These are phyloP conservation scores for Sporobolomyces phaffii DNA, from an alignment of 768 basidiomycete species.

Conservation along the genomic window DNA sequence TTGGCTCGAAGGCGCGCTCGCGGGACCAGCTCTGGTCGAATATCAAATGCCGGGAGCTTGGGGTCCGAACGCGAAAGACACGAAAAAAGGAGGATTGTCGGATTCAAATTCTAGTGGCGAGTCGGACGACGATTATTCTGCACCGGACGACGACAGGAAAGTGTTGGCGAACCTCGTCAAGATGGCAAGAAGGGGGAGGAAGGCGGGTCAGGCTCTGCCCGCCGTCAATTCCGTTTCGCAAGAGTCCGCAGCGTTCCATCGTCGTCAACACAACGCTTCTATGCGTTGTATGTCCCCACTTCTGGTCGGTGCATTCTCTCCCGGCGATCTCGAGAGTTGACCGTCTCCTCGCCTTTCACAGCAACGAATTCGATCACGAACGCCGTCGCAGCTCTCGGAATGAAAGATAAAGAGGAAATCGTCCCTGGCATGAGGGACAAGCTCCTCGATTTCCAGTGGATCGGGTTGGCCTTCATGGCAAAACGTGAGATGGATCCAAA, in stretches of 20 bases:
- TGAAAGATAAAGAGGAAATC: conserved; percentile 53
- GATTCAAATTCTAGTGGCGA: not conserved
- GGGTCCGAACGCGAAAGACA: not conserved
- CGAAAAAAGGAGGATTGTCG: too few species aligned
- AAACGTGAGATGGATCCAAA: conserved; percentile 54
- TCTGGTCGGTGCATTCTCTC: not conserved
- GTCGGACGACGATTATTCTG: not conserved
- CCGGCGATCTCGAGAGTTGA: too few species aligned
- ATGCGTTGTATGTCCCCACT: not conserved
- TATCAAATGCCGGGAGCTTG: not conserved
- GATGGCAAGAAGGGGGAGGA: not conserved
- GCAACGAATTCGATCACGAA: conserved; percentile 46
- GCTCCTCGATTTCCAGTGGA: conserved; percentile 66
- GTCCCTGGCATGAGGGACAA: conserved; percentile 66
- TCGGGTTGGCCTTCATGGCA: conserved; percentile 76
- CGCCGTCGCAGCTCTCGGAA: conserved; percentile 43
- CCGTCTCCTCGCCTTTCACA: not conserved
- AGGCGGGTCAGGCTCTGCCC: not conserved
- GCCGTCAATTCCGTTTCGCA: too few species aligned
- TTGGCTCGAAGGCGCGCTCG: not conserved
- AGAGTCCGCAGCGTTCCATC: not conserved
- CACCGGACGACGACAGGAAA: not conserved
- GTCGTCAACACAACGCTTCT: not conserved
- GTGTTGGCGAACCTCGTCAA: not conserved
- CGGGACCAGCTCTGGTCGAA: not conserved